Evolutionary conservation across 257 asterid species (phyloP).

Genomic region (Fraxinus americana): DNA sequence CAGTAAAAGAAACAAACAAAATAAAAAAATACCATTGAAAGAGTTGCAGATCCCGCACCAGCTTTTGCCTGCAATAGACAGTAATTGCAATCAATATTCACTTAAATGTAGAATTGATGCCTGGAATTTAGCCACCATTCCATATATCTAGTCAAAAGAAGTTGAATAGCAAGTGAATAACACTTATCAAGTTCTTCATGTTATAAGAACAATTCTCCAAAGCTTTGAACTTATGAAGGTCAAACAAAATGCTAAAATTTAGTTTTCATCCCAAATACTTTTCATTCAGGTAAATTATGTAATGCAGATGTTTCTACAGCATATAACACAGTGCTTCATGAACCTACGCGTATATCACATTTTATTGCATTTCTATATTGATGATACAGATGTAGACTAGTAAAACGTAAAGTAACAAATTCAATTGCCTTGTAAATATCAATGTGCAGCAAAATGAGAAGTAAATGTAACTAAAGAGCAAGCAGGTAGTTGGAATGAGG

Average conservation of each 20-base stretch:
- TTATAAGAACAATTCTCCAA: neutral
- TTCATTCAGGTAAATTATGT: neutral
- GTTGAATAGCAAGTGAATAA: neutral
- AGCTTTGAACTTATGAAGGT: neutral
- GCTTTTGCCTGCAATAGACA: slow-evolving; percentile 82
- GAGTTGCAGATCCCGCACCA: slow-evolving; percentile 98
- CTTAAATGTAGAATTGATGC: neutral
- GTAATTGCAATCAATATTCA: slow-evolving; percentile 13
- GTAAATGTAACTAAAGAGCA: neutral
- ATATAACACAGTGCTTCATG: neutral
- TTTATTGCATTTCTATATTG: neutral
- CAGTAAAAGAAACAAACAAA: neutral
- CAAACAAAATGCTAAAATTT: neutral
- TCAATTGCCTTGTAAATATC: neutral
- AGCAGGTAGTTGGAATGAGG: neutral
- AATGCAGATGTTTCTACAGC: neutral
- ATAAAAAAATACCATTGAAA: slow-evolving; percentile 65
- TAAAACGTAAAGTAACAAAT: neutral
- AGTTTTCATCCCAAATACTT: neutral
- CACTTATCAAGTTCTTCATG: neutral
- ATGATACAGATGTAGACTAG: neutral
- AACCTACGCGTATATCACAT: neutral
- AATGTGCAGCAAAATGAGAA: neutral
- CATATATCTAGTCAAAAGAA: neutral
- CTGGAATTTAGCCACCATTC: neutral